Percentiles rank a stretch among this genome's conserved stretches.
Evolutionary conservation across 139 green algal species (phyloP).

Genomic region (Chlamydomonas sp.): DNA sequence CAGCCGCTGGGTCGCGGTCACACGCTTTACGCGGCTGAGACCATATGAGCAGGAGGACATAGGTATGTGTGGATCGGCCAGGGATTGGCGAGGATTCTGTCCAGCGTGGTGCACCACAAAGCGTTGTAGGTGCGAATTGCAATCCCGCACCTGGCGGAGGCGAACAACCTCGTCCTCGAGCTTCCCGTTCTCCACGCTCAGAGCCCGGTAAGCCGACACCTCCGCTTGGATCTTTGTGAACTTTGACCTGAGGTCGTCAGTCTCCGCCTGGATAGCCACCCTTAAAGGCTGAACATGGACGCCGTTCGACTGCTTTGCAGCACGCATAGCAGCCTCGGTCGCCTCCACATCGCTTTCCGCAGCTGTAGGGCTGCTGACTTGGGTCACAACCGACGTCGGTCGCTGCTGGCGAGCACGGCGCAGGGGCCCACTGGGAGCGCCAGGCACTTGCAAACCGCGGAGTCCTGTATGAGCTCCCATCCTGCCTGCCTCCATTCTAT

Average conservation of each 20-base stretch:
- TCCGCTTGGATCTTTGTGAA: constrained; percentile 20
- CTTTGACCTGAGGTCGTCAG: not conserved
- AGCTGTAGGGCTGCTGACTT: not conserved
- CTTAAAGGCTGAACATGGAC: not conserved
- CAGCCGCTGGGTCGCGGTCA: no score
- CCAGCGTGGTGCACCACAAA: no score
- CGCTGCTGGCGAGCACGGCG: no score
- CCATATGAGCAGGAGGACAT: no score
- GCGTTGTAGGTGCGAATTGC: not conserved
- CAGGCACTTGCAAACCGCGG: no score
- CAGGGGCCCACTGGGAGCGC: no score
- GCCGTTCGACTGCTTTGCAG: not conserved
- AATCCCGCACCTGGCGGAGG: not conserved
- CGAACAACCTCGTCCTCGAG: constrained; percentile 10
- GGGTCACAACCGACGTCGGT: no score
- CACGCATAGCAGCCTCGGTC: constrained; percentile 3
- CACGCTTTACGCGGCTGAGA: no score
- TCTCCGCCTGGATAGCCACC: not conserved
- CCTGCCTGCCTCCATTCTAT: no score
- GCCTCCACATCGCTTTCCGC: not conserved
- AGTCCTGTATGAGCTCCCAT: no score
- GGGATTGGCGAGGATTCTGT: no score
- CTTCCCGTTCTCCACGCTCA: constrained; percentile 17
- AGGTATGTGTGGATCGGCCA: no score
- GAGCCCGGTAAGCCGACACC: not conserved